Base-by-base conservation (phyloP, 2,329 filamentous ascomycete genomes). In the Diaporthe caulivora region DNA sequence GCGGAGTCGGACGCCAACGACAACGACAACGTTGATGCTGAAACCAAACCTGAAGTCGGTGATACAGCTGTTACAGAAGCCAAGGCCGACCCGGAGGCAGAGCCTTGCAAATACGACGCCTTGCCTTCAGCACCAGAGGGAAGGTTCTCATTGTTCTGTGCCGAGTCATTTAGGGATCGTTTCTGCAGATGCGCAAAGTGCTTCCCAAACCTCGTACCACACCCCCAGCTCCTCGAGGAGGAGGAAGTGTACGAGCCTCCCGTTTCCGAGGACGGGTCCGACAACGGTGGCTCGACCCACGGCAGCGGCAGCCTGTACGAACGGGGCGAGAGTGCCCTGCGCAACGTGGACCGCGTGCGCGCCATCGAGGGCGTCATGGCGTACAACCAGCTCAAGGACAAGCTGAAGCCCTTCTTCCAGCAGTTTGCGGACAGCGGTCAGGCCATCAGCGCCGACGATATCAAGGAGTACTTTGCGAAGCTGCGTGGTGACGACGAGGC, bases 331-430 rank as follows among this genome's bases (percentile, higher is more conserved):
- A 96, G 94, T 62, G 96, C 95, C 0, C 88, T 99, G 37, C 95
- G 92, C 81, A 97, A 95, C 78, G 92, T 99, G 72, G 97, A 99
- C 81, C 93, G 97, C 2, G 96, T 98, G 10, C 89, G 92, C 18
- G 97, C 97, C 6, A 98, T 99, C 72, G 94, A 99, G 82, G 97
- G 97, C 21, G 96, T 97, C 58, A 98, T 98, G 95, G 96, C 95
- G 0, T 99, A 98, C 84, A 98, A 98, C 79, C 93, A 97, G 79
- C 89, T 99, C 74, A 97, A 97, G 80, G 95, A 98, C 80, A 95
- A 96, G 81, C 91, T 99, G n/a, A 98, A 96, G 86, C 92, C 92
- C 0, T 98, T 99, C 81, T 91, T 99, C 79, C 92, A 95, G 83
- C 93, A 97, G 55, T 99, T 98, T 81, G 97, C 97, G 0, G 95